A percentile compares a stretch with the other conserved stretches of the same genome.
Evolutionary conservation across 805 yeast species (phyloP).

Genomic region (Kurtzmaniella cleridarum): DNA sequence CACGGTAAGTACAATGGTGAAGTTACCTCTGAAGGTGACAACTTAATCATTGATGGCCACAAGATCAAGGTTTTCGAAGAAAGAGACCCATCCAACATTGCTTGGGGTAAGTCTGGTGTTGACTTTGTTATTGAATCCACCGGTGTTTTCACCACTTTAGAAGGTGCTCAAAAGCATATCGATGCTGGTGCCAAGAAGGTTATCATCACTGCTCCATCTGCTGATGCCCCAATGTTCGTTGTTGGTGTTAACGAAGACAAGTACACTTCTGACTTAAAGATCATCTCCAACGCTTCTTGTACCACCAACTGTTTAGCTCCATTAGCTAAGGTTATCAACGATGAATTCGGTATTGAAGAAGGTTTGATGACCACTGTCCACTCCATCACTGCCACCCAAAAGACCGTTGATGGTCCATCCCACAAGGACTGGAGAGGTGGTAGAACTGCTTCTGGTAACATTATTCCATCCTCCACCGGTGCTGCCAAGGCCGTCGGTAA

Average conservation of each 20-base stretch:
- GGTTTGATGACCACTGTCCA: constrained; percentile 96
- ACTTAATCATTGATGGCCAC: constrained; percentile 64
- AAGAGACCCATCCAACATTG: constrained; percentile 79
- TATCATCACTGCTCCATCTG: constrained; percentile 88
- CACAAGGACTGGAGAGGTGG: constrained; percentile 99
- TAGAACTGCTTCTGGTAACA: constrained; percentile 93
- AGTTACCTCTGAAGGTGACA: constrained; percentile 53
- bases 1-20: constrained; percentile 82
- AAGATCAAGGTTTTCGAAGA: constrained; percentile 67
- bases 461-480: constrained; percentile 94
- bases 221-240: constrained; percentile 94
- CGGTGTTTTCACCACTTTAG: constrained; percentile 84
- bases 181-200: constrained; percentile 94
- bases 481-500: constrained; percentile 97
- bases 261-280: constrained; percentile 69
- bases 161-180: constrained; percentile 78
- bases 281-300: constrained; percentile 91
- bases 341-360: constrained; percentile 79
- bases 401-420: constrained; percentile 95
- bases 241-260: constrained; percentile 82
- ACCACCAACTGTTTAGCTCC: constrained; percentile 96
- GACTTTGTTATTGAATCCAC: constrained; percentile 90
- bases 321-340: constrained; percentile 84
- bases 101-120: constrained; percentile 83
- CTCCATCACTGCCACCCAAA: constrained; percentile 94